phyloP scores from a whole-genome alignment of 148 eudicot species.

The Cornus kousa region DNA sequence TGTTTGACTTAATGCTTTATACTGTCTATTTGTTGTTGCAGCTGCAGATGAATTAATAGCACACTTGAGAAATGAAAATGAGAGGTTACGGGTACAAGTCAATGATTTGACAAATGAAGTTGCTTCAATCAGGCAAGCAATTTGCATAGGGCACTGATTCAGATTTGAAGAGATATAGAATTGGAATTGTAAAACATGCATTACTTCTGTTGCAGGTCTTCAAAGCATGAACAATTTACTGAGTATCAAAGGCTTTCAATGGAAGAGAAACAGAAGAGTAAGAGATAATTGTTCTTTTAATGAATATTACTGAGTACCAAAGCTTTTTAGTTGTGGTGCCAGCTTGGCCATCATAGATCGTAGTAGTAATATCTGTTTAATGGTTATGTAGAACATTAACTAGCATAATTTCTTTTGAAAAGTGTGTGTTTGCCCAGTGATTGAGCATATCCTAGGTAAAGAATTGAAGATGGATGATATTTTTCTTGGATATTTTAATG shows the following conservation, averaged over 20 bases:
- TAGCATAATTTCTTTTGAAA: neutral
- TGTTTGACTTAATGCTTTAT: neutral
- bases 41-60: slow-evolving; percentile 58
- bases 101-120: slow-evolving; percentile 48
- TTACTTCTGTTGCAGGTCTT: slow-evolving; percentile 43
- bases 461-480: too few species aligned
- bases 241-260: slow-evolving; percentile 44
- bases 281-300: slow-evolving; percentile 22
- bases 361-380: too few species aligned
- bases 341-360: neutral
- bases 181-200: neutral
- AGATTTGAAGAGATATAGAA: neutral
- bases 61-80: slow-evolving; percentile 50
- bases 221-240: slow-evolving; percentile 42
- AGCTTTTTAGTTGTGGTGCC: too few species aligned
- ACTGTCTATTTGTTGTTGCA: slow-evolving; percentile 29
- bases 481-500: too few species aligned
- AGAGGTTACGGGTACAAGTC: slow-evolving; percentile 38
- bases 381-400: neutral
- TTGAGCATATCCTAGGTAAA: too few species aligned
- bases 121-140: slow-evolving; percentile 42
- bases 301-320: neutral
- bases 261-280: slow-evolving; percentile 74
- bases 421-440: too few species aligned
- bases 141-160: neutral